Evolutionary conservation across 305 asterid species (phyloP), one percentile per base, ranked within the genome.

Genomic region (Fraxinus paxiana): DNA sequence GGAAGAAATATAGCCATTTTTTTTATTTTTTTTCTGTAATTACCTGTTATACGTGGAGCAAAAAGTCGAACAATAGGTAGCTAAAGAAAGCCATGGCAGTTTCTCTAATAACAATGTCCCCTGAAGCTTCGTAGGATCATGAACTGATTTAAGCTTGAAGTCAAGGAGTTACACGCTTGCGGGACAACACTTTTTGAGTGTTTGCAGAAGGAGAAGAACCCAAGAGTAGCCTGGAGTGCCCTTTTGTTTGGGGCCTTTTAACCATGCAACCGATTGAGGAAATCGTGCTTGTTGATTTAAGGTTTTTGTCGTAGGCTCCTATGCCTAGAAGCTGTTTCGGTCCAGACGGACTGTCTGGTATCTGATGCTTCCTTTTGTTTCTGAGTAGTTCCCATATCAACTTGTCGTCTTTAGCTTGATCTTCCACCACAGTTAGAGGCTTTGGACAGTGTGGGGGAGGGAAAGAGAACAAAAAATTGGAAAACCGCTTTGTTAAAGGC

Each of bases 321-420:
- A 80, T 82, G 84, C 90, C 86, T 35, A 75, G 80, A 80, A 88
- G 87, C 82, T 83, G 83, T 18, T 80, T 82, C 34, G 90, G 79
- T 75, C 86, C 91, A 30, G 77, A 59, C 77, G 90, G 90, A 80
- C 89, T 83, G 56, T 81, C 83, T 37, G 90, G 82, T 28, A 18
- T 73, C 71, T 78, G 87, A 71, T 85, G 71, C 83, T 89, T 90
- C 89, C 94, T 88, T 83, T 87, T 91, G 82, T 81, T 89, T 79
- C 87, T 86, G 76, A 90, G 93, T 15, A 90, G 77, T 41, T 90
- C 90, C 97, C 95, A 88, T 38, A 88, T 54, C 77, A 89, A 79
- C 82, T 71, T 84, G 31, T 90, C 94, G 37, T 88, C 93, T 84
- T 86, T 88, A 13, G 86, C 84, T 61, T 84, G 89, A 87, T 88